These are phyloP conservation scores for Rhynchosporium secalis DNA, from an alignment of 2,329 filamentous ascomycete genomes.

Conservation along the genomic window DNA sequence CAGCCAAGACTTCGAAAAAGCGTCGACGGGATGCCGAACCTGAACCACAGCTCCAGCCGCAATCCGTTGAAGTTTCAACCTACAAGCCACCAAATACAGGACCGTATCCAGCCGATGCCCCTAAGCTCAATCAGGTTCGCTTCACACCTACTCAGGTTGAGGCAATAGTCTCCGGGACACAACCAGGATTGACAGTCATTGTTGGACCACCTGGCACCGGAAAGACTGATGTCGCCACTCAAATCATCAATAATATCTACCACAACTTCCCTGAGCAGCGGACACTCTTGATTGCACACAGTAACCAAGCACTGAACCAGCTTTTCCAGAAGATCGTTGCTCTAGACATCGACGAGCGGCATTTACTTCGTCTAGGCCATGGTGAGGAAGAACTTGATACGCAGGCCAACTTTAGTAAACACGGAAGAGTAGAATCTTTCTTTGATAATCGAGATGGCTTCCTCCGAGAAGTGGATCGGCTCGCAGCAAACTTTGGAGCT, in stretches of 20 bases:
- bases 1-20: conserved; percentile 75
- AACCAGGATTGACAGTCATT: conserved; percentile 90
- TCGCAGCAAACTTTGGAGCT: conserved; percentile 81
- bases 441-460: conserved; percentile 80
- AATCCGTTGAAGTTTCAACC: conserved; percentile 78
- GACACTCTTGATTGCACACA: conserved; percentile 90
- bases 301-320: conserved; percentile 96
- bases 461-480: conserved; percentile 78
- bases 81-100: conserved; percentile 88
- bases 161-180: conserved; percentile 89
- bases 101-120: conserved; percentile 82
- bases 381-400: conserved; percentile 92
- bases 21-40: conserved; percentile 77
- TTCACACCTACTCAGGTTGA: conserved; percentile 92
- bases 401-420: conserved; percentile 86
- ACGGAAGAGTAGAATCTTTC: conserved; percentile 92
- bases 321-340: conserved; percentile 97
- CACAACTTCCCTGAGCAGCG: conserved; percentile 95
- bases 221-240: conserved; percentile 98
- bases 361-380: conserved; percentile 87
- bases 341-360: conserved; percentile 91
- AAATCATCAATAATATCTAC: conserved; percentile 98
- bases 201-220: conserved; percentile 95
- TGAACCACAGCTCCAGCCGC: conserved; percentile 59
- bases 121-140: conserved; percentile 77